phyloP scores from a whole-genome alignment of 768 basidiomycete genomes.

The Calocybe indica region DNA sequence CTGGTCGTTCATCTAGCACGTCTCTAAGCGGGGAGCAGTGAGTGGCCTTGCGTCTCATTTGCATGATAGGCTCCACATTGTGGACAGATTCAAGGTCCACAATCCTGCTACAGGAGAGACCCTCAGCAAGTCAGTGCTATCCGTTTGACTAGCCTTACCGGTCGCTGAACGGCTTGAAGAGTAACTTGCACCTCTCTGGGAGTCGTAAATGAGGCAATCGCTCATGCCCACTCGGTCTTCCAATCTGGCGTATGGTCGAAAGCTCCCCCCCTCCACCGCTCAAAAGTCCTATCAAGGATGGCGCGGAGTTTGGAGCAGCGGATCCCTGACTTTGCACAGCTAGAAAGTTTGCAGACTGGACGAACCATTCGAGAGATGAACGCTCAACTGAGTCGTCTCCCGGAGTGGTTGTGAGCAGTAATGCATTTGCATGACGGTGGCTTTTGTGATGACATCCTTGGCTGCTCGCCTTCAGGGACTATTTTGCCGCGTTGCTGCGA shows the following conservation, averaged over 20 bases:
- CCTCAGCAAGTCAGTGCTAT: constrained; percentile 45
- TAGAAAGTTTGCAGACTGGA: constrained; percentile 76
- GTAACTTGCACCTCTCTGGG: constrained; percentile 46
- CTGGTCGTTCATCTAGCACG: no score
- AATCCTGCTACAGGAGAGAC: constrained; percentile 68
- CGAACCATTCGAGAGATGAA: constrained; percentile 81
- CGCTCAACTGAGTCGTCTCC: constrained; percentile 68
- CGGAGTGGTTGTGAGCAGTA: constrained; percentile 75
- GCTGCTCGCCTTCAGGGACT: constrained; percentile 44
- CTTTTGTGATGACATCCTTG: not conserved
- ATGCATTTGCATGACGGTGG: not conserved
- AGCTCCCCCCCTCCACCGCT: constrained; percentile 50
- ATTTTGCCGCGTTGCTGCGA: constrained; percentile 68
- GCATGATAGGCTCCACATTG: not conserved
- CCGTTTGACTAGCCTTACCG: not conserved
- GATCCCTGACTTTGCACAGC: constrained; percentile 50
- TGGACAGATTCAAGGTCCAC: constrained; percentile 40
- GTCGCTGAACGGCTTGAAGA: constrained; percentile 24
- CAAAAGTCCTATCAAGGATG: constrained; percentile 57
- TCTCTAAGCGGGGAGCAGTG: no score
- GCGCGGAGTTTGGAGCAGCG: constrained; percentile 55
- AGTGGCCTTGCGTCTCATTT: no score
- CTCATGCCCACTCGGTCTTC: constrained; percentile 52
- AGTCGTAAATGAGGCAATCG: constrained; percentile 47
- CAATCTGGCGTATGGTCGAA: constrained; percentile 70